phyloP scores from a whole-genome alignment of 208 protist species.

The Polymyxa betae region DNA sequence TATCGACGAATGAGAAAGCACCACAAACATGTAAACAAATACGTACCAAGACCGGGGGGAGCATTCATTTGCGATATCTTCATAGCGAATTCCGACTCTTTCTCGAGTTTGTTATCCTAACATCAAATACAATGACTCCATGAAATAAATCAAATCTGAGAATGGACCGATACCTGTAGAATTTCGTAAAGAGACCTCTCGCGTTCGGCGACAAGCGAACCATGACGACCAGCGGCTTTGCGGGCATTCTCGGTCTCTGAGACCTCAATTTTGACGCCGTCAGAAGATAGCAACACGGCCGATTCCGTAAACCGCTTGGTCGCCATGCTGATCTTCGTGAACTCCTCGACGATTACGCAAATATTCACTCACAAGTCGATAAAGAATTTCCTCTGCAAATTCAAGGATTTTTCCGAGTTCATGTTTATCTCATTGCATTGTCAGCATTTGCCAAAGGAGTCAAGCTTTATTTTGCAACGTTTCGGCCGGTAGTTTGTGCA shows the following conservation, averaged over 20 bases:
- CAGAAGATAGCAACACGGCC: not conserved
- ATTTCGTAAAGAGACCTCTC: not conserved
- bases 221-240: not conserved
- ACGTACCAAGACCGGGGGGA: not conserved
- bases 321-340: too few relatives aligned
- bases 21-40: not conserved
- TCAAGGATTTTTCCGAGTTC: too few relatives aligned
- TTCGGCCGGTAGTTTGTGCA: too few relatives aligned
- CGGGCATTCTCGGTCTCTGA: not conserved
- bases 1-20: not conserved
- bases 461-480: too few relatives aligned
- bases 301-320: constrained; percentile 40
- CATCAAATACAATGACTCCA: not conserved
- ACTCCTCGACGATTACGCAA: too few relatives aligned
- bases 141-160: not conserved
- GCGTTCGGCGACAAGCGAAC: not conserved
- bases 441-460: too few relatives aligned
- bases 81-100: constrained; percentile 15
- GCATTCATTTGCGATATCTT: not conserved
- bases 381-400: too few relatives aligned
- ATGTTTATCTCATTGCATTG: too few relatives aligned
- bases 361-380: too few relatives aligned
- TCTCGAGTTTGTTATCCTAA: constrained; percentile 12
- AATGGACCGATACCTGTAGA: not conserved
- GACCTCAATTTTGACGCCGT: not conserved